These are phyloP conservation scores for Suhomyces bolitotheri DNA, from an alignment of 1,139 yeast genomes.

Conservation along the genomic window DNA sequence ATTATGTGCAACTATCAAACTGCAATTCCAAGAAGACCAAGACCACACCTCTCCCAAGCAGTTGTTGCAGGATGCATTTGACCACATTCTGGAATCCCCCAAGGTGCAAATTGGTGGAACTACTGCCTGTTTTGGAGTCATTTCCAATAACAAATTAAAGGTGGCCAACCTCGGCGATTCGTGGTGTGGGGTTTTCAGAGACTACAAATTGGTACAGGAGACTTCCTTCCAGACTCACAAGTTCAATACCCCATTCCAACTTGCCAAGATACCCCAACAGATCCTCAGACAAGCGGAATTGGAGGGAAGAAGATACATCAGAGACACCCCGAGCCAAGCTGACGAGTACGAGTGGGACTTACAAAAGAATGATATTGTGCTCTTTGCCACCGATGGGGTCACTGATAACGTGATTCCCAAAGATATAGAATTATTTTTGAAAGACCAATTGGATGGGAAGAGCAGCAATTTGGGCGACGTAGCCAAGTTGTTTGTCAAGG, in stretches of 20 bases:
- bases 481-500: constrained; percentile 60
- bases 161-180: constrained; percentile 93
- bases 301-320: constrained; percentile 61
- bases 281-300: constrained; percentile 56
- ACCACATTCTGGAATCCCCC: constrained; percentile 51
- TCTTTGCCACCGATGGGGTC: constrained; percentile 93
- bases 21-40: constrained; percentile 26
- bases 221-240: constrained; percentile 82
- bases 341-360: constrained; percentile 54
- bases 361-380: constrained; percentile 67
- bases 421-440: constrained; percentile 66
- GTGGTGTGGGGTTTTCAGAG: constrained; percentile 85
- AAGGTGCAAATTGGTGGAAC: constrained; percentile 91
- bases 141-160: constrained; percentile 50
- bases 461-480: constrained; percentile 32
- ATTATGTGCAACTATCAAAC: constrained; percentile 48
- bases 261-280: constrained; percentile 77
- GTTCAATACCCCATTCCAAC: constrained; percentile 89
- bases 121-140: constrained; percentile 84
- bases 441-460: constrained; percentile 37
- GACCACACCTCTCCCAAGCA: constrained; percentile 41
- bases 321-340: constrained; percentile 54
- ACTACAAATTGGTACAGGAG: constrained; percentile 60
- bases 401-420: constrained; percentile 78
- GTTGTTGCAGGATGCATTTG: constrained; percentile 57